phyloP scores from a whole-genome alignment of 225 moss, liverwort and hornwort species.

The Takakia lepidozioides region DNA sequence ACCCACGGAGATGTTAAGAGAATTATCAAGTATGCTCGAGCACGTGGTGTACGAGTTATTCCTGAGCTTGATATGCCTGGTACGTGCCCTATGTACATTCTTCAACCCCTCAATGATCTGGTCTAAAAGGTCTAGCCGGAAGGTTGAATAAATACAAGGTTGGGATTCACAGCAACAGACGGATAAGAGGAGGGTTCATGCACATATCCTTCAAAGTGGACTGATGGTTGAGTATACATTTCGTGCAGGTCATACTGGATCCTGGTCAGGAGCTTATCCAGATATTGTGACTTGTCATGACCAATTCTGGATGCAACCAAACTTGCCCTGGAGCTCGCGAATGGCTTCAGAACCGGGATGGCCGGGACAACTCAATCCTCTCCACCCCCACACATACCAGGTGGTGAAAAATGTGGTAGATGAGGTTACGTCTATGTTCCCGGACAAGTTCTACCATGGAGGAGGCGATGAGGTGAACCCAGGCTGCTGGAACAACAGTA shows the following conservation, averaged over 20 bases:
- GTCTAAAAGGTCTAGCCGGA: too few relatives aligned
- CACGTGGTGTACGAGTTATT: conserved; percentile 52
- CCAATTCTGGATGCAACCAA: conserved; percentile 57
- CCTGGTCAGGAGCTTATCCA: conserved; percentile 75
- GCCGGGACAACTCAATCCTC: conserved; percentile 75
- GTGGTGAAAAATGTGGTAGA: conserved; percentile 62
- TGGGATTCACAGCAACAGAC: too few relatives aligned
- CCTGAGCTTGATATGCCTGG: conserved; percentile 87
- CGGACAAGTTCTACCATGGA: conserved; percentile 55
- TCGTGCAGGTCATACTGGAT: conserved; percentile 65
- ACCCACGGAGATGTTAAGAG: conserved; percentile 24
- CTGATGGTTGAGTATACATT: too few relatives aligned
- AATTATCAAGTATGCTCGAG: conserved; percentile 35
- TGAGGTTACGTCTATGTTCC: conserved; percentile 51
- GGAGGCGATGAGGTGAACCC: conserved; percentile 72
- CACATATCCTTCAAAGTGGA: too few relatives aligned
- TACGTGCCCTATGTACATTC: too few relatives aligned
- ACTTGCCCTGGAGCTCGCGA: conserved; percentile 42
- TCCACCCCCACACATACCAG: conserved; percentile 52
- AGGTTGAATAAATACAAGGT: too few relatives aligned
- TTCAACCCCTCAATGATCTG: too few relatives aligned
- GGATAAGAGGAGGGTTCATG: too few relatives aligned
- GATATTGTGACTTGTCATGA: conserved; percentile 62
- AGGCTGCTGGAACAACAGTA: conserved; percentile 60
- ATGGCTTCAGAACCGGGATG: conserved; percentile 72